These are phyloP conservation scores for Fusarium bactridioides DNA, from an alignment of 2,329 filamentous ascomycete genomes.

Conservation along the genomic window DNA sequence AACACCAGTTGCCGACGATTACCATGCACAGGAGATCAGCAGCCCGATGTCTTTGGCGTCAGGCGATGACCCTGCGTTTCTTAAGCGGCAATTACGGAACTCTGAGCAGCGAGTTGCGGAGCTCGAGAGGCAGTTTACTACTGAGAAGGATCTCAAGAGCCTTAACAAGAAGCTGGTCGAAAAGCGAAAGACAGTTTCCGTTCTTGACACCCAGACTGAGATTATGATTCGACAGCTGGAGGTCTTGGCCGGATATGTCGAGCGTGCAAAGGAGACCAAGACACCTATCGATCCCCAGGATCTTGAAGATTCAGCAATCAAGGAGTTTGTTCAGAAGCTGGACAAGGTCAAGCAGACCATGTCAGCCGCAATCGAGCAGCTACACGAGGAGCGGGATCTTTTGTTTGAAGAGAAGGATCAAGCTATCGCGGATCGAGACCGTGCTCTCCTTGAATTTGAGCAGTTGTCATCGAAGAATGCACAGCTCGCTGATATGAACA, in stretches of 20 bases:
- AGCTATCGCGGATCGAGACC: slow-evolving; percentile 85
- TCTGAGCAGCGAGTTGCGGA: slow-evolving; percentile 87
- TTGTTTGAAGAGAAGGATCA: slow-evolving; percentile 85
- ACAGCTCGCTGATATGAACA: slow-evolving; percentile 93
- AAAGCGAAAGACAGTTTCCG: slow-evolving; percentile 94
- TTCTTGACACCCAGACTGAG: slow-evolving; percentile 92
- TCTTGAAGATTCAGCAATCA: slow-evolving; percentile 88
- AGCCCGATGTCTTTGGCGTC: slow-evolving; percentile 74
- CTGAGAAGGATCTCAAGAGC: slow-evolving; percentile 72
- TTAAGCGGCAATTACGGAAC: slow-evolving; percentile 79
- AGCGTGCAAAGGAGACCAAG: slow-evolving; percentile 83
- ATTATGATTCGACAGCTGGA: slow-evolving; percentile 94
- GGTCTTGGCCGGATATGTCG: slow-evolving; percentile 86
- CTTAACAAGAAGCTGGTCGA: slow-evolving; percentile 89
- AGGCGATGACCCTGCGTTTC: slow-evolving; percentile 69
- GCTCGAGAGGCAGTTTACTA: slow-evolving; percentile 79
- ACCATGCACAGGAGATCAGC: slow-evolving; percentile 67
- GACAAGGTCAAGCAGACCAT: slow-evolving; percentile 68
- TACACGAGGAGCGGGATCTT: slow-evolving; percentile 77
- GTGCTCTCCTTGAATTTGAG: slow-evolving; percentile 94
- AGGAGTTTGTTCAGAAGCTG: slow-evolving; percentile 83
- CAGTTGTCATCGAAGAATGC: slow-evolving; percentile 93
- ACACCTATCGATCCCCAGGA: slow-evolving; percentile 81
- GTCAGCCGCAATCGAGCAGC: slow-evolving; percentile 64
- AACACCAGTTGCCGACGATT: slow-evolving; percentile 68